These are phyloP conservation scores for Trichocladium uniseriatum DNA, from an alignment of 495 filamentous ascomycete genomes.

Conservation along the genomic window DNA sequence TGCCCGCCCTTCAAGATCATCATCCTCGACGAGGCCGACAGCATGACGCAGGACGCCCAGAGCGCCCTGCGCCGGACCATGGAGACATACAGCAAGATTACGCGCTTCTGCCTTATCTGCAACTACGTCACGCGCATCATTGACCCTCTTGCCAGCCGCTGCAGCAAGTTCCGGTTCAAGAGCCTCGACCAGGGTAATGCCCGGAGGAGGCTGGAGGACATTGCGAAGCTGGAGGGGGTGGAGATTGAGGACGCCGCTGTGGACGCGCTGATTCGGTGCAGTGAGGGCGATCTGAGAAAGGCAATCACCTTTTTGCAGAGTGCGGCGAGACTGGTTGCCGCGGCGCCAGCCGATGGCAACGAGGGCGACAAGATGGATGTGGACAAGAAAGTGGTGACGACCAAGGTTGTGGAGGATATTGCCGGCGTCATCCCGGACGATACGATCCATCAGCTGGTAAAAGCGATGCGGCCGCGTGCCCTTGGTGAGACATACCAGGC, in stretches of 20 bases:
- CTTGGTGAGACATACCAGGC: conserved; percentile 58
- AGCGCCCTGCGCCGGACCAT: conserved; percentile 85
- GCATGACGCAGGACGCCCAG: conserved; percentile 98
- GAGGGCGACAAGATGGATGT: conserved; percentile 48
- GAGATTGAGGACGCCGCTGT: conserved; percentile 65
- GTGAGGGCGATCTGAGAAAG: conserved; percentile 88
- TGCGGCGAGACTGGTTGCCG: conserved; percentile 64
- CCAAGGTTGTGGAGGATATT: conserved; percentile 82
- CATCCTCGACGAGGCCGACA: conserved; percentile 93
- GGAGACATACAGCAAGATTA: conserved; percentile 96
- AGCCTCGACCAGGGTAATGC: conserved; percentile 77
- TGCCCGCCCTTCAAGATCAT: conserved; percentile 99
- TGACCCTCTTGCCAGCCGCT: conserved; percentile 84
- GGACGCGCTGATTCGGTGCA: conserved; percentile 74
- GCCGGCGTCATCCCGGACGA: conserved; percentile 80
- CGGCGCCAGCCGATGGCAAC: conserved; percentile 27
- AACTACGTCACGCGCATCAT: conserved; percentile 99
- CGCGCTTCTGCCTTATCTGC: conserved; percentile 92
- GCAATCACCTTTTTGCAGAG: conserved; percentile 95
- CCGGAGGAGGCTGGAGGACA: conserved; percentile 62
- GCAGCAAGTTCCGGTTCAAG: conserved; percentile 98
- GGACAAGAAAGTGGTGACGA: conserved; percentile 55
- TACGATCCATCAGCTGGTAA: conserved; percentile 58
- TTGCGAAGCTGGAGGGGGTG: conserved; percentile 69
- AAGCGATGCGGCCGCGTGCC: conserved; percentile 68